These are phyloP conservation scores for Hanseniaspora gamundiae DNA, from an alignment of 1,139 yeast species.

Conservation along the genomic window DNA sequence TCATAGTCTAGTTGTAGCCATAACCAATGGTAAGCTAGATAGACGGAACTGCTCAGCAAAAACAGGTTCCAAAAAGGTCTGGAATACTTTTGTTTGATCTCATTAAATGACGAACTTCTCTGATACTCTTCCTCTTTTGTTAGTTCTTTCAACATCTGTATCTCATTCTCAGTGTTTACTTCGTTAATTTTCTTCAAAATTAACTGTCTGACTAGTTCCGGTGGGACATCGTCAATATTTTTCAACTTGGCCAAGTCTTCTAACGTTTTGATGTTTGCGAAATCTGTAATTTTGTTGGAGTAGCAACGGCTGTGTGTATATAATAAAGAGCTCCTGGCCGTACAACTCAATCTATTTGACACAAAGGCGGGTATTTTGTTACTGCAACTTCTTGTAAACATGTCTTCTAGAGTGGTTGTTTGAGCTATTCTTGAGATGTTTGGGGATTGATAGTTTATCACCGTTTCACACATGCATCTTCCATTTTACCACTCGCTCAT, in stretches of 20 bases:
- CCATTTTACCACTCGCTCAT: no score
- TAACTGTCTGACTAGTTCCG: conserved; percentile 19
- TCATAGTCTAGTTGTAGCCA: conserved; percentile 27
- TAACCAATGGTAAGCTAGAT: conserved; percentile 19
- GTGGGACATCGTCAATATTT: conserved; percentile 22
- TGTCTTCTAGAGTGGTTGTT: no score
- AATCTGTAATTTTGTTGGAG: background rate
- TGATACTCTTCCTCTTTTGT: conserved; percentile 14
- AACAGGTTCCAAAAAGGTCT: conserved; percentile 22
- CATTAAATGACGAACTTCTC: conserved; percentile 5
- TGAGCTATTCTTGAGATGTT: no score
- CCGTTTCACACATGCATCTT: no score
- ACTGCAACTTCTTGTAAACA: background rate
- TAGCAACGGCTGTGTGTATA: background rate
- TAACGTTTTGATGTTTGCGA: conserved; percentile 9
- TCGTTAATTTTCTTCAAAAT: conserved; percentile 19
- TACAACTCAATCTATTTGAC: no score
- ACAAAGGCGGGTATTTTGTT: background rate
- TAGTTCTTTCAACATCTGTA: conserved; percentile 18
- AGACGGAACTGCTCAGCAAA: conserved; percentile 22
- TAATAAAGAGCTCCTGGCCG: no score
- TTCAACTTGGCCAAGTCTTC: conserved; percentile 22
- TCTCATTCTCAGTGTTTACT: conserved; percentile 18
- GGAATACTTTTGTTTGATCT: conserved; percentile 6
- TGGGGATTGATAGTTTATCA: no score